Conservation (phyloP, 2,329 filamentous ascomycete genomes). For the Colletotrichum sp. region DNA sequence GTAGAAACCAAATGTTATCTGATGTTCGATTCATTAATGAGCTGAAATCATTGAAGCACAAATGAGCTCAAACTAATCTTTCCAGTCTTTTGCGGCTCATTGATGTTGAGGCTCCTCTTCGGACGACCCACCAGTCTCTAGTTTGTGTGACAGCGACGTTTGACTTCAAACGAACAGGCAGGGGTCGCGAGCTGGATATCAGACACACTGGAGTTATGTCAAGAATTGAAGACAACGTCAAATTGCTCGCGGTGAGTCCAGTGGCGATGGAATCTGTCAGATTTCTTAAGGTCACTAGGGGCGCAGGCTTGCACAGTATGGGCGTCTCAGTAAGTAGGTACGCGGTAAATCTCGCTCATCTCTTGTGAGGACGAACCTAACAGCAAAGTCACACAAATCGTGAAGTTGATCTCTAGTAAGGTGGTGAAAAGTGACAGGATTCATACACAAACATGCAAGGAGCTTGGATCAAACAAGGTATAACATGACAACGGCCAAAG, state of each 20-base stretch:
- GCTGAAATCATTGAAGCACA: background rate
- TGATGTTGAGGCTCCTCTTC: background rate
- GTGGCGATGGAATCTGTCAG: background rate
- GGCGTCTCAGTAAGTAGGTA: no score
- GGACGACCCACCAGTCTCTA: background rate
- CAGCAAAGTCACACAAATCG: background rate
- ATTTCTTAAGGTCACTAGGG: background rate
- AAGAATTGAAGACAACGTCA: background rate
- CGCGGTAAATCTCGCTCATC: background rate
- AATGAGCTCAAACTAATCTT: background rate
- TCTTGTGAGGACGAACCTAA: fast-evolving
- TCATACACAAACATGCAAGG: no score
- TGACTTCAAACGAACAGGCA: background rate
- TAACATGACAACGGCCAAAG: no score
- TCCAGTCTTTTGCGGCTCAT: background rate
- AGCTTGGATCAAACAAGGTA: no score
- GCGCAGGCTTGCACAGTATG: no score
- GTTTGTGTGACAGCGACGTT: background rate
- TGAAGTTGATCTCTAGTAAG: background rate
- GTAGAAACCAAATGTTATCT: background rate
- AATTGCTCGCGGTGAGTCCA: background rate
- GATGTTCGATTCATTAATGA: background rate
- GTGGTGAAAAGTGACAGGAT: no score
- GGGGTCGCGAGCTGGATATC: background rate
- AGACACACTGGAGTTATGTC: background rate